These are phyloP conservation scores for Suaeda aralocaspica DNA, from an alignment of 148 eudicot species.

Conservation along the genomic window DNA sequence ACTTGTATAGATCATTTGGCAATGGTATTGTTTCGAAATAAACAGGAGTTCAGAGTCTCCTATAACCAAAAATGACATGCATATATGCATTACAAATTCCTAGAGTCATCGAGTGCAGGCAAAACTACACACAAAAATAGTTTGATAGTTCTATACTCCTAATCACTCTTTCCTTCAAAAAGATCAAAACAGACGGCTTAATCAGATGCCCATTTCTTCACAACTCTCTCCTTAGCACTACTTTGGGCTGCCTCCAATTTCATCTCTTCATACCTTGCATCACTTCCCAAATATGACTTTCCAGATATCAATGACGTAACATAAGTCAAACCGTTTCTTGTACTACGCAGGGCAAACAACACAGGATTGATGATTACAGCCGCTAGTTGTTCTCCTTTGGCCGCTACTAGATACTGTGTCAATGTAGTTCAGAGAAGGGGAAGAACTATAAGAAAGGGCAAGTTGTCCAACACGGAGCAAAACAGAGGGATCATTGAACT, in stretches of 20 bases:
- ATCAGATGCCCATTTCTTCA: constrained; percentile 78
- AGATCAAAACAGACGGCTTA: constrained; percentile 28
- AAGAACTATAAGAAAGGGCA: not conserved
- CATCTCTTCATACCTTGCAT: constrained; percentile 25
- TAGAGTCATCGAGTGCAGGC: not conserved
- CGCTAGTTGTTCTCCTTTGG: constrained; percentile 74
- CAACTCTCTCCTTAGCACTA: constrained; percentile 66
- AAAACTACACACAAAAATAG: constrained; percentile 7
- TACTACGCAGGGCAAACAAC: constrained; percentile 53
- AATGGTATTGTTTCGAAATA: not conserved
- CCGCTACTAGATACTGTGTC: constrained; percentile 55
- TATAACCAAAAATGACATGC: not conserved
- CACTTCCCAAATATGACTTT: constrained; percentile 32
- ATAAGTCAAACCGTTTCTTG: constrained; percentile 39
- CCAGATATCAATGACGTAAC: constrained; percentile 38
- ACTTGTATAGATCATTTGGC: too few species aligned
- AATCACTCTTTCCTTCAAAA: not conserved
- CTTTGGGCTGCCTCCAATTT: constrained; percentile 35
- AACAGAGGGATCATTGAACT: not conserved
- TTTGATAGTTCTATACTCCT: not conserved
- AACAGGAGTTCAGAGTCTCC: not conserved
- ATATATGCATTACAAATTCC: constrained; percentile 14
- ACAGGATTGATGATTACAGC: constrained; percentile 65
- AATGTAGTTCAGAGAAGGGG: not conserved
- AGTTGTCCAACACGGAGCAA: too few species aligned